A percentile compares a stretch with the other conserved stretches of the same genome.
Evolutionary conservation across 2,329 filamentous ascomycete species (phyloP).

Genomic region (Aspergillus awamori): DNA sequence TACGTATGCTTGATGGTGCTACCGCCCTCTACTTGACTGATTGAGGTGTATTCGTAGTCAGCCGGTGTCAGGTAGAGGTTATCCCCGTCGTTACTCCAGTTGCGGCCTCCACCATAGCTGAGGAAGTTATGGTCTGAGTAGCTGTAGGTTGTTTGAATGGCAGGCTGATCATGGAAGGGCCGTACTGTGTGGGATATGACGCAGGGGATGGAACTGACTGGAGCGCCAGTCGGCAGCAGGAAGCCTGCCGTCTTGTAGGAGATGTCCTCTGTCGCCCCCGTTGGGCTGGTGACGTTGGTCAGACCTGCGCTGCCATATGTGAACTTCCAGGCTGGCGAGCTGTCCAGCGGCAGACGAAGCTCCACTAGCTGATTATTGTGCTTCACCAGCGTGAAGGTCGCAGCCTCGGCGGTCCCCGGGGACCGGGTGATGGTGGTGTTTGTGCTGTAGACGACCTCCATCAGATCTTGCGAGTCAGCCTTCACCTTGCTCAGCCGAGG

Average conservation of each 20-base stretch:
- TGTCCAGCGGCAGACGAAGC: not conserved
- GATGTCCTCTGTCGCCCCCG: not conserved
- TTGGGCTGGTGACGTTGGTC: conserved; percentile 8
- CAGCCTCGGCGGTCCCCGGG: conserved; percentile 3
- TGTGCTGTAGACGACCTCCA: not conserved
- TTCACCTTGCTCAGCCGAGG: conserved; percentile 12
- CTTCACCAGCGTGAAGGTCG: conserved; percentile 1
- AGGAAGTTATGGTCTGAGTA: conserved; percentile 13
- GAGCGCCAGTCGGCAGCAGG: not conserved
- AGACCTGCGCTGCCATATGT: too few relatives aligned
- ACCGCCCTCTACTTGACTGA: conserved; percentile 1
- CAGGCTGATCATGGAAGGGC: not conserved
- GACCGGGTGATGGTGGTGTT: not conserved
- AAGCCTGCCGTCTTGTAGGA: not conserved
- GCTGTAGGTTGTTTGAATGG: conserved; percentile 2
- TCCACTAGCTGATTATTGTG: not conserved
- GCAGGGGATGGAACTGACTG: not conserved
- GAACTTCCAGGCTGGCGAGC: not conserved
- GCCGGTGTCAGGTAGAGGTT: conserved; percentile 1
- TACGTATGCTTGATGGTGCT: conserved; percentile 1
- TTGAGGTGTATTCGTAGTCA: conserved; percentile 7
- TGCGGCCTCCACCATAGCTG: not conserved
- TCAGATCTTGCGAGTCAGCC: conserved; percentile 1
- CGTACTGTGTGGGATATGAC: conserved; percentile 2
- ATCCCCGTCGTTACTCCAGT: conserved; percentile 3